Conservation (phyloP, 2,329 filamentous ascomycete genomes). For the Falciphora oryzae region DNA sequence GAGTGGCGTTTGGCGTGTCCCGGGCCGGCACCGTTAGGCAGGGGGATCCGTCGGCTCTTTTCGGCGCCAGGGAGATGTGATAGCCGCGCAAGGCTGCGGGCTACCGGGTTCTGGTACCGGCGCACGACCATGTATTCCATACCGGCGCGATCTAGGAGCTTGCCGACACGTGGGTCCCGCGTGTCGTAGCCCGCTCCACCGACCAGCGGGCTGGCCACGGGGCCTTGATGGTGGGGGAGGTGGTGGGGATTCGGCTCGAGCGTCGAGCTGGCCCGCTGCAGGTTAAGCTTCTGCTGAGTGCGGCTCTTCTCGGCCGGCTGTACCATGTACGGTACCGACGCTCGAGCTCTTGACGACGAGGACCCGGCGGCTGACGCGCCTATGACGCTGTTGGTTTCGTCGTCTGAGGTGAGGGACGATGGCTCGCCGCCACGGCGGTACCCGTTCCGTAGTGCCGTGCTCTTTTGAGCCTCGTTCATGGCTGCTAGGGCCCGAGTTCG, state of each 20-base stretch:
- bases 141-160: slow-evolving; percentile 62
- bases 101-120: slow-evolving; percentile 65
- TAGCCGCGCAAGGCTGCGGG: slow-evolving; percentile 52
- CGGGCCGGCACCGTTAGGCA: slow-evolving; percentile 24
- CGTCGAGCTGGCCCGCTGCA: slow-evolving; percentile 66
- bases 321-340: slow-evolving; percentile 20
- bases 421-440: slow-evolving; percentile 2
- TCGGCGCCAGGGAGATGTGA: slow-evolving; percentile 46
- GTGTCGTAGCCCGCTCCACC: slow-evolving; percentile 51
- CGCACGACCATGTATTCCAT: slow-evolving; percentile 71
- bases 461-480: slow-evolving; percentile 14
- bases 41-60: slow-evolving; percentile 43
- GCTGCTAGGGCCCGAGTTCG: slow-evolving; percentile 36
- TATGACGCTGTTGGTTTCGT: slow-evolving; percentile 26
- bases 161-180: slow-evolving; percentile 56
- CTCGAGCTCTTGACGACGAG: slow-evolving; percentile 26
- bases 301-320: slow-evolving; percentile 53
- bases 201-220: slow-evolving; percentile 37
- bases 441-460: neutral
- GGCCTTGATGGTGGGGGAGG: slow-evolving; percentile 29
- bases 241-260: slow-evolving; percentile 48
- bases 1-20: slow-evolving; percentile 23
- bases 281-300: slow-evolving; percentile 69
- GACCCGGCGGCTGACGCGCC: neutral
- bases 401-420: slow-evolving; percentile 22